Conservation (phyloP, 176 grass and related monocot genomes). For the Aegilops sharonensis region DNA sequence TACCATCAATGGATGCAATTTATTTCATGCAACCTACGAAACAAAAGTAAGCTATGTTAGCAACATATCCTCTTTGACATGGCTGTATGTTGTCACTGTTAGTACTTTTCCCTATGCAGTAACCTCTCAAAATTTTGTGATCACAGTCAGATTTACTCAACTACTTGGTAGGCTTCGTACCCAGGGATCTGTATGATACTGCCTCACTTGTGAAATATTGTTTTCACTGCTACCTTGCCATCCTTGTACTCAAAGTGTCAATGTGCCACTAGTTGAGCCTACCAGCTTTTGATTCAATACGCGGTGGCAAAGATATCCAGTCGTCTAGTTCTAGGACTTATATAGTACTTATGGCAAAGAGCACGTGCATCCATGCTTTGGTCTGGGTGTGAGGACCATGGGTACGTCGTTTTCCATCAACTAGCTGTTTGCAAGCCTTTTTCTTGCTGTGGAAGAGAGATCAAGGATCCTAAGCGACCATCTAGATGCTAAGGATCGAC, state of each 20-base stretch:
- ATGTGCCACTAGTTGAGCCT: neutral
- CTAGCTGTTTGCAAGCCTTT: neutral
- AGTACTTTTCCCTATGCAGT: neutral
- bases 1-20: slow-evolving; percentile 83
- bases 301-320: too few relatives aligned
- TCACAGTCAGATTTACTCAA: neutral
- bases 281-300: neutral
- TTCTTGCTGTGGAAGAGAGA: neutral
- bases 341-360: neutral
- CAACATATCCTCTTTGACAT: slow-evolving; percentile 28
- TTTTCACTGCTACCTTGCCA: neutral
- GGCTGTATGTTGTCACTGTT: neutral
- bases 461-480: neutral
- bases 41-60: slow-evolving; percentile 61
- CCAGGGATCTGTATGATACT: neutral
- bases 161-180: neutral
- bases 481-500: neutral
- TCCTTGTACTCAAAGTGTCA: neutral
- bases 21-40: slow-evolving; percentile 91
- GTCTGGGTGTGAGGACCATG: neutral
- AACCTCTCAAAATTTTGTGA: neutral
- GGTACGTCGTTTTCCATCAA: neutral
- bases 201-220: neutral
- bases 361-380: neutral
- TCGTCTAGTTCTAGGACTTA: too few relatives aligned